A percentile compares a stretch with the other conserved stretches of the same genome.
phyloP scores from a whole-genome alignment of 371 early-diverging fungal species.

The Mucor ambiguus region DNA sequence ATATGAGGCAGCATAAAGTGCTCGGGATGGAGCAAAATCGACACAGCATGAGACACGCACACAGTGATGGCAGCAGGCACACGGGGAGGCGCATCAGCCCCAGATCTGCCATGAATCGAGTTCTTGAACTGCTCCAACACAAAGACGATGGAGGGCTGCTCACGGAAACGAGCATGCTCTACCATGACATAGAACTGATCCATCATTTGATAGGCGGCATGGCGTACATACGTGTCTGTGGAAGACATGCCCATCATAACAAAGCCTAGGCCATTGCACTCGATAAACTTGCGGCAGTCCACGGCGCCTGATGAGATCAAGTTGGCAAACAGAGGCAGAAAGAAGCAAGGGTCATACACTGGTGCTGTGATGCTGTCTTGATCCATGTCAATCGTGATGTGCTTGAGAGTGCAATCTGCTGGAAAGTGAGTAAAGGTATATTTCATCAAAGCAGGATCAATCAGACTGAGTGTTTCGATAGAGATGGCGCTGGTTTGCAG shows the following conservation, averaged over 20 bases:
- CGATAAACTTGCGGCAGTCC: conserved; percentile 68
- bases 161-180: conserved; percentile 56
- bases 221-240: conserved; percentile 52
- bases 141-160: conserved; percentile 65
- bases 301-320: conserved; percentile 56
- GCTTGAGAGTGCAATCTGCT: conserved; percentile 27
- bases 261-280: conserved; percentile 71
- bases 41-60: conserved; percentile 69
- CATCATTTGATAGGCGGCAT: conserved; percentile 67
- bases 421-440: conserved; percentile 64
- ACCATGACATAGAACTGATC: conserved; percentile 66
- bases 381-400: conserved; percentile 4
- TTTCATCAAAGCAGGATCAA: conserved; percentile 71
- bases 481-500: conserved; percentile 40
- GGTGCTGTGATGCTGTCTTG: not conserved
- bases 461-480: conserved; percentile 60
- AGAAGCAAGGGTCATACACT: conserved; percentile 71
- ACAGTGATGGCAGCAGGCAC: conserved; percentile 69
- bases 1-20: conserved; percentile 77
- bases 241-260: conserved; percentile 67
- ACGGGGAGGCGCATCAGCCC: conserved; percentile 45
- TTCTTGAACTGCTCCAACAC: conserved; percentile 70
- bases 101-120: conserved; percentile 59
- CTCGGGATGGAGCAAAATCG: conserved; percentile 69
- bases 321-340: conserved; percentile 72